Evolutionary conservation across 139 green algal genomes (phyloP).

Genomic region (Marvania coccoides): DNA sequence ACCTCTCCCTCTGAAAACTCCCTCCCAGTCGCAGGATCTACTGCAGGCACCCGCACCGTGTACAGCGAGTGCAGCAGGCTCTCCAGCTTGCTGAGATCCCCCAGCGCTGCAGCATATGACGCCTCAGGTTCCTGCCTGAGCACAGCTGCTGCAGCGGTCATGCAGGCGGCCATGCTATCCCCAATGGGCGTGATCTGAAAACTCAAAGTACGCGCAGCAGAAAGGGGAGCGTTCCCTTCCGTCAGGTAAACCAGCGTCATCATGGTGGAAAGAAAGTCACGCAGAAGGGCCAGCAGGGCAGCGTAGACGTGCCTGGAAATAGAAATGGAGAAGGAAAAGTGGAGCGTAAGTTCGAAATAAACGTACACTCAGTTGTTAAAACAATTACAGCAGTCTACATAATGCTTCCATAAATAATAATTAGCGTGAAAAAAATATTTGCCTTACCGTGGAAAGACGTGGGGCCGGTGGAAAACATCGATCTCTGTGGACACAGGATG

Average conservation of each 20-base stretch:
- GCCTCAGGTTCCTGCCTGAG: not conserved
- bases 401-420: no score
- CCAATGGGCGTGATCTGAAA: not conserved
- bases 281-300: constrained; percentile 2
- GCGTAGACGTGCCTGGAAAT: constrained; percentile 2
- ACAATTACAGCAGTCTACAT: no score
- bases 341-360: no score
- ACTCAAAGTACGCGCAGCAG: not conserved
- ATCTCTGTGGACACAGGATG: not conserved
- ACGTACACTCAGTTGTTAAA: no score
- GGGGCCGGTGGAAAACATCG: not conserved
- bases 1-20: not conserved
- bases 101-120: not conserved
- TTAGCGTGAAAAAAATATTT: no score
- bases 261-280: constrained; percentile 11
- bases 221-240: not conserved
- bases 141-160: not conserved
- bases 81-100: not conserved
- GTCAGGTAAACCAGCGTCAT: constrained; percentile 8
- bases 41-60: not conserved
- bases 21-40: not conserved
- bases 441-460: not conserved
- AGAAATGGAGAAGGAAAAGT: no score
- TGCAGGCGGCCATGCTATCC: not conserved
- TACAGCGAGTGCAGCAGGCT: not conserved